Conservation (phyloP, 2,329 filamentous ascomycete genomes). For the Penicillium sp. region DNA sequence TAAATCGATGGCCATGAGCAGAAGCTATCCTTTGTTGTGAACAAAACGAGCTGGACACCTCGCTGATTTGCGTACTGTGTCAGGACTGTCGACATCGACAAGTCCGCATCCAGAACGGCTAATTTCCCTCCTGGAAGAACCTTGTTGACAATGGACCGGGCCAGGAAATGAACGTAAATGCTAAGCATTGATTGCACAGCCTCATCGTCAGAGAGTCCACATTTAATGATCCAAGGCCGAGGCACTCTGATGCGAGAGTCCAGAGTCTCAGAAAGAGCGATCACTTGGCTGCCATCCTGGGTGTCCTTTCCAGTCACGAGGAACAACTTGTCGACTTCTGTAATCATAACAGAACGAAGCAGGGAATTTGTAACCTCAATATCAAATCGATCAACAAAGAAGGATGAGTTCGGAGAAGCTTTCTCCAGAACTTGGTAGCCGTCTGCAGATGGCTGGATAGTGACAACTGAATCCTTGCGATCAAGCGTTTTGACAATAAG, state of each 20-base stretch:
- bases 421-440: constrained; percentile 13
- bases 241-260: constrained; percentile 12
- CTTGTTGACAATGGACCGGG: constrained; percentile 7
- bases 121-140: constrained; percentile 7
- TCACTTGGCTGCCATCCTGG: constrained; percentile 1
- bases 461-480: constrained; percentile 1
- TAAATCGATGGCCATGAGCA: constrained; percentile 15
- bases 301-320: constrained; percentile 12
- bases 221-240: constrained; percentile 1
- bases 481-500: constrained; percentile 15
- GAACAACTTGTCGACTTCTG: constrained; percentile 7
- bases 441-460: constrained; percentile 2
- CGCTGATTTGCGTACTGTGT: constrained; percentile 7
- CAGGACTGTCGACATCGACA: constrained; percentile 13
- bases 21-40: constrained; percentile 12
- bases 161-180: constrained; percentile 14
- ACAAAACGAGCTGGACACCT: constrained; percentile 13
- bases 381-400: background rate
- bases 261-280: constrained; percentile 11
- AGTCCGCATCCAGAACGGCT: constrained; percentile 18
- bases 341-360: constrained; percentile 12
- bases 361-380: constrained; percentile 12
- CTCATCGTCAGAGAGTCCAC: constrained; percentile 5
- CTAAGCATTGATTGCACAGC: constrained; percentile 10
- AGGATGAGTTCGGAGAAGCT: background rate